These are phyloP conservation scores for Cardiospermum halicacabum DNA, from an alignment of 345 rosid genomes.

Conservation along the genomic window DNA sequence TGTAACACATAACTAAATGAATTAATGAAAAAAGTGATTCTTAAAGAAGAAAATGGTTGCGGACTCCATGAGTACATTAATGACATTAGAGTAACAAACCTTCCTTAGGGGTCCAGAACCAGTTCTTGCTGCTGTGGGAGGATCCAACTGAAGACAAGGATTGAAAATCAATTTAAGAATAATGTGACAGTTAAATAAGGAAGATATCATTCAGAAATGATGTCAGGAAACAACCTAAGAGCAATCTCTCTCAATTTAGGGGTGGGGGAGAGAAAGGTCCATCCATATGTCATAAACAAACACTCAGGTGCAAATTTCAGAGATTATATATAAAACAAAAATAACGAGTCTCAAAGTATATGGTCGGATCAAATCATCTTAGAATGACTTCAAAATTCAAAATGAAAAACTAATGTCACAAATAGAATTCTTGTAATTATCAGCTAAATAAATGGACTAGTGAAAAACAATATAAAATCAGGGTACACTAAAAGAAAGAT, in stretches of 20 bases:
- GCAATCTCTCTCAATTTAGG: not conserved
- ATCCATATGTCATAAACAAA: not conserved
- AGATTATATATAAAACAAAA: not conserved
- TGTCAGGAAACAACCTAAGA: slow-evolving; percentile 3
- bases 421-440: not conserved
- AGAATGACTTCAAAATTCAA: not conserved
- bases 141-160: slow-evolving; percentile 45
- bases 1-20: not conserved
- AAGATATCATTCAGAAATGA: slow-evolving; percentile 10
- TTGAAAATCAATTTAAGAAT: slow-evolving; percentile 16
- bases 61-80: not conserved
- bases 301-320: not conserved
- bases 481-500: not conserved
- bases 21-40: not conserved
- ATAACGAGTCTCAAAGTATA: not conserved
- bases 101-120: slow-evolving; percentile 78
- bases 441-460: not conserved
- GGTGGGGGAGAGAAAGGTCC: not conserved
- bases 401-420: not conserved
- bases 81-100: slow-evolving; percentile 43
- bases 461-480: not conserved
- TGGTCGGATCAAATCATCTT: not conserved
- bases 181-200: slow-evolving; percentile 8
- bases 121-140: slow-evolving; percentile 67
- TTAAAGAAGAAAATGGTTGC: not conserved